Evolutionary conservation across 163 green algal genomes (phyloP).

Genomic region (Chlamydomonas reinhardtii): DNA sequence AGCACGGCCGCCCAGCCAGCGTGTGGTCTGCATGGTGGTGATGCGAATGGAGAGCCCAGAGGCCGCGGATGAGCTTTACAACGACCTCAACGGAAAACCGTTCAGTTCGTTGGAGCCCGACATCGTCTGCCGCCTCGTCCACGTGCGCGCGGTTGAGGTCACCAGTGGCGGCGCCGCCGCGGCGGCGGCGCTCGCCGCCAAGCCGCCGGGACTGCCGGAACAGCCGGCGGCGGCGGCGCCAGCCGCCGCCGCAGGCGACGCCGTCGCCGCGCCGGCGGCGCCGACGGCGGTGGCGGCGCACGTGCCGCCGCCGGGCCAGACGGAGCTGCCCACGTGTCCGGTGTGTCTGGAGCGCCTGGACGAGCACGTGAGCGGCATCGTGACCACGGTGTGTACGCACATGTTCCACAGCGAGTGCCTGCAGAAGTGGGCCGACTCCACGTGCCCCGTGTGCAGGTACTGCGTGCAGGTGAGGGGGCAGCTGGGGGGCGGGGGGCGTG

Average conservation of each 20-base stretch:
- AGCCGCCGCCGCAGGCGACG: background rate
- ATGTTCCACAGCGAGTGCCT: constrained; percentile 97
- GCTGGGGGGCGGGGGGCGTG: no score
- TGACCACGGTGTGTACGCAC: constrained; percentile 98
- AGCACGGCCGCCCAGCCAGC: background rate
- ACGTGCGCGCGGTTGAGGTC: constrained; percentile 85
- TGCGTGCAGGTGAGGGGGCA: constrained; percentile 57
- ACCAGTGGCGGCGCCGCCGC: constrained; percentile 29
- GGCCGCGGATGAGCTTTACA: constrained; percentile 85
- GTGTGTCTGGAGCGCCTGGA: constrained; percentile 98
- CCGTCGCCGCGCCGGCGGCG: background rate
- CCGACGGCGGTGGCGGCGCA: background rate
- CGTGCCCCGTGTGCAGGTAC: constrained; percentile 96
- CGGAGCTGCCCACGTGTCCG: constrained; percentile 91
- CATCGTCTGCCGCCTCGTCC: constrained; percentile 89
- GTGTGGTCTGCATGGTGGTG: constrained; percentile 42
- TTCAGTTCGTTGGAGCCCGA: constrained; percentile 91
- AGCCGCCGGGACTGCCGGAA: no score
- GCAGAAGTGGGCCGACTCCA: constrained; percentile 93
- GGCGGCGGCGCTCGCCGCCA: background rate
- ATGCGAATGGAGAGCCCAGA: constrained; percentile 82
- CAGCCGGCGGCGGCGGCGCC: background rate
- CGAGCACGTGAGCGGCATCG: constrained; percentile 92
- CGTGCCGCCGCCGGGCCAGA: constrained; percentile 72
- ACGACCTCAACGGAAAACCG: constrained; percentile 86